Base-by-base conservation (phyloP, 352 stramenopile species). In the Pythium volutum region DNA sequence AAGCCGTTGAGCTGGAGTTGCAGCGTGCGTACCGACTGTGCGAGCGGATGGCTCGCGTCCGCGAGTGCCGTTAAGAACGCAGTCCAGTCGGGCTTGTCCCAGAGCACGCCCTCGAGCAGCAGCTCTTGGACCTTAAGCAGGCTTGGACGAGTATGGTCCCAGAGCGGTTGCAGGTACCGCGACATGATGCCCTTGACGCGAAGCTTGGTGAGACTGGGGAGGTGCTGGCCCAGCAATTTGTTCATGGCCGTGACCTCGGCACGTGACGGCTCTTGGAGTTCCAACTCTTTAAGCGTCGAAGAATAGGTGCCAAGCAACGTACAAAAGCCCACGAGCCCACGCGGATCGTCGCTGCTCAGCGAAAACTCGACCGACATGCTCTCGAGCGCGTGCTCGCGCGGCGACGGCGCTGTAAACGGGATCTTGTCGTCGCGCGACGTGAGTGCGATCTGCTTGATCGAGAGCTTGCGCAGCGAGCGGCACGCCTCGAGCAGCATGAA, bases 361-460 rank as follows among this genome's bases (percentile, higher is more conserved):
- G 23, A 8, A 18, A 53, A 14, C 25, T 53, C 23, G 8, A 53
- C 9, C 27, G 23, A 23, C 25, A 33, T 15, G 8, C 11, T 3
- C 25, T 55, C 48, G 48, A 55, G 27, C 27, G 48, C n/a, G n/a
- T n/a, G 48, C n/a, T 39, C 48, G 27, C 46, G 27, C 20, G 48
- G 18, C 18, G 25, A 34, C 25, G 26, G 48, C 22, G 48, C 4
- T 7, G 27, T 55, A 20, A 42, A 39, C 27, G n/a, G 48, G 22
- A 55, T 39, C 16, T 23, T 5, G 31, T 55, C 48, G 27, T 55
- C 27, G 27, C 48, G 48, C 4, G 26, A 9, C 16, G 29, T 42
- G n/a, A 55, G 48, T 20, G n/a, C 48, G 1, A 42, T 12, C 29
- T 55, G 18, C 31, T 55, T 55, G 48, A 55, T 42, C 27, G n/a